phyloP scores from a whole-genome alignment of 805 yeast species.

The Cyberlindnera euphorbiae region DNA sequence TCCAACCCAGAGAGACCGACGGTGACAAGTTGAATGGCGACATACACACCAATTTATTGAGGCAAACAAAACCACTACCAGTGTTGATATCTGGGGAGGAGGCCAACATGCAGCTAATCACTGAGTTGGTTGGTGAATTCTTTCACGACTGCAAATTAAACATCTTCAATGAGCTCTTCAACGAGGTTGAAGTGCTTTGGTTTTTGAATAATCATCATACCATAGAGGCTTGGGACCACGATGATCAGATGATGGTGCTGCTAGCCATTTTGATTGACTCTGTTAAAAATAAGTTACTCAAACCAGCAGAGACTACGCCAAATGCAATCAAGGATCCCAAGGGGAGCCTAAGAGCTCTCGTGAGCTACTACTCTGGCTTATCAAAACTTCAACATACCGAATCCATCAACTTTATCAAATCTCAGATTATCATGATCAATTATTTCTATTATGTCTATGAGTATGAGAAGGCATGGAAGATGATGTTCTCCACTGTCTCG shows the following conservation, averaged over 20 bases:
- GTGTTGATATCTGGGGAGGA: slow-evolving; percentile 4
- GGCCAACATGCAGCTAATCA: slow-evolving; percentile 10
- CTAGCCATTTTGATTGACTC: slow-evolving; percentile 19
- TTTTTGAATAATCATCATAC: slow-evolving; percentile 11
- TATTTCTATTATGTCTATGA: slow-evolving; percentile 18
- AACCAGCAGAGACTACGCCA: neutral
- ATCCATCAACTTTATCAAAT: slow-evolving; percentile 12
- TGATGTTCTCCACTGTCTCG: slow-evolving; percentile 19
- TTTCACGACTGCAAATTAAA: slow-evolving; percentile 11
- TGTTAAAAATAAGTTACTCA: slow-evolving; percentile 11
- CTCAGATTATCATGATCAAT: slow-evolving; percentile 18
- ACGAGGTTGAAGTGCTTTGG: slow-evolving; percentile 8
- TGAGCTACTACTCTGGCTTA: slow-evolving; percentile 16
- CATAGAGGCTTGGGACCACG: slow-evolving; percentile 13
- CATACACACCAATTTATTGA: neutral
- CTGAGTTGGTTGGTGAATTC: slow-evolving; percentile 10
- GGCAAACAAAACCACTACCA: slow-evolving; percentile 12
- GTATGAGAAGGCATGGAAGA: slow-evolving; percentile 21
- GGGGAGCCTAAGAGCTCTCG: slow-evolving; percentile 4
- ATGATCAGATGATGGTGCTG: slow-evolving; percentile 19
- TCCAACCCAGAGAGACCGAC: neutral
- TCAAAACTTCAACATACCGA: slow-evolving; percentile 18
- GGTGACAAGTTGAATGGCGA: slow-evolving; percentile 1
- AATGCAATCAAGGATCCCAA: slow-evolving; percentile 5
- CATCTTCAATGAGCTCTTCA: slow-evolving; percentile 17